phyloP scores from a whole-genome alignment of 2,329 filamentous ascomycete genomes.

The Gremmenia infestans region DNA sequence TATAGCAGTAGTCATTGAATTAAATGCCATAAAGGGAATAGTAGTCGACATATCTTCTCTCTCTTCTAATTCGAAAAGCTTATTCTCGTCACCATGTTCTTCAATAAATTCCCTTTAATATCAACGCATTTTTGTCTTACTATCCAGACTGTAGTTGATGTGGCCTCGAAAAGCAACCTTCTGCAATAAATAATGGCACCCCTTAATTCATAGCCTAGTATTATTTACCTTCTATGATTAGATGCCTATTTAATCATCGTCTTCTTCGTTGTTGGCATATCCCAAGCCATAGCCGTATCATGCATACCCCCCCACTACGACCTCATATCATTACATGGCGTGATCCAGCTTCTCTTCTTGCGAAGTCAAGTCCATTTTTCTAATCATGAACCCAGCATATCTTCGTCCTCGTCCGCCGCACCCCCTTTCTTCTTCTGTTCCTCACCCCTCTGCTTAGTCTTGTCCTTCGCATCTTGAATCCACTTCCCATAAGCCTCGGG shows the following conservation, averaged over 20 bases:
- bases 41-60: too few species aligned
- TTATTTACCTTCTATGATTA: too few species aligned
- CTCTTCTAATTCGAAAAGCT: too few species aligned
- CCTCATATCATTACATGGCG: conserved; percentile 11
- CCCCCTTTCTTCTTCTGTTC: conserved; percentile 27
- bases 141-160: too few species aligned
- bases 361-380: not conserved
- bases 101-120: too few species aligned
- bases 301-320: conserved; percentile 7
- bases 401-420: conserved; percentile 23
- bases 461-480: conserved; percentile 62
- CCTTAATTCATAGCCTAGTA: too few species aligned
- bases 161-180: too few species aligned
- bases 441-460: conserved; percentile 40
- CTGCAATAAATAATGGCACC: too few species aligned
- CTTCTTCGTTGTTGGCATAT: not conserved
- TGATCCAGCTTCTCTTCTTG: not conserved
- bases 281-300: not conserved
- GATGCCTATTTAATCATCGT: not conserved
- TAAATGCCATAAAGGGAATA: too few species aligned
- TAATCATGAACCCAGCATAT: conserved; percentile 27
- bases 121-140: too few species aligned
- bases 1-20: too few species aligned
- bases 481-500: conserved; percentile 64
- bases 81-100: too few species aligned